Evolutionary conservation across 352 stramenopile species (phyloP), one percentile per base, ranked within the genome.

Genomic region (Phytophthora idaei): DNA sequence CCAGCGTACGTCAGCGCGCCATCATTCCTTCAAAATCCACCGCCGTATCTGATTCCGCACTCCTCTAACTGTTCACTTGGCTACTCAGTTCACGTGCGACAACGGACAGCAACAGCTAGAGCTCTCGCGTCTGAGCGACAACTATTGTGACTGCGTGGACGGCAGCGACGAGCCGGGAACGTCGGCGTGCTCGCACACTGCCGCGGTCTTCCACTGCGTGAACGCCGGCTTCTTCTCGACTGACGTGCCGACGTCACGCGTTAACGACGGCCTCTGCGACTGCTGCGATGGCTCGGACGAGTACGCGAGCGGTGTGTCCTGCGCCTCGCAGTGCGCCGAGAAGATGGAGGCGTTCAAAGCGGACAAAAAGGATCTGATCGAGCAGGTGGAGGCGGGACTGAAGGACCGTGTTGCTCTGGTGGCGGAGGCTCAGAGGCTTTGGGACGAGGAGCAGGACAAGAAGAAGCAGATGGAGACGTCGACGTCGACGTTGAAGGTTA

Each of bases 201-300:
- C 21, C 31, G 67, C 34, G 5, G 61, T 63, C n/a, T 92, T 89
- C 65, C 73, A 83, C 44, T 90, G 77, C 52, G 51, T 17, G 21
- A 55, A 59, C 31, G 62, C 67, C 0, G 69, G 60, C n/a, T 91
- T 87, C 71, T 92, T 93, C 51, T 31, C 83, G 3, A 47, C 80
- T 34, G 51, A 62, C 25, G 28, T 92, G 8, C 81, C 92, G 1
- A 70, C 80, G 5, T 90, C 83, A 3, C 78, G 87, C 28, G 76
- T 99, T 0, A 66, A 91, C 21, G 97, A 99, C 76, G 94, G 93
- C 14, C 82, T 99, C 42, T 99, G 97, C 71, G 97, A 99, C 87
- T 99, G 97, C 73, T 99, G 97, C 69, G 96, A 99, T 78, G 97
- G 95, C 14, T 91, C 84, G 37, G 97, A 99, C 69, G 97, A 99